A percentile compares a stretch with the other conserved stretches of the same genome.
These are phyloP conservation scores for Wickerhamomyces sp. DNA, from an alignment of 1,139 yeast genomes.

Conservation along the genomic window DNA sequence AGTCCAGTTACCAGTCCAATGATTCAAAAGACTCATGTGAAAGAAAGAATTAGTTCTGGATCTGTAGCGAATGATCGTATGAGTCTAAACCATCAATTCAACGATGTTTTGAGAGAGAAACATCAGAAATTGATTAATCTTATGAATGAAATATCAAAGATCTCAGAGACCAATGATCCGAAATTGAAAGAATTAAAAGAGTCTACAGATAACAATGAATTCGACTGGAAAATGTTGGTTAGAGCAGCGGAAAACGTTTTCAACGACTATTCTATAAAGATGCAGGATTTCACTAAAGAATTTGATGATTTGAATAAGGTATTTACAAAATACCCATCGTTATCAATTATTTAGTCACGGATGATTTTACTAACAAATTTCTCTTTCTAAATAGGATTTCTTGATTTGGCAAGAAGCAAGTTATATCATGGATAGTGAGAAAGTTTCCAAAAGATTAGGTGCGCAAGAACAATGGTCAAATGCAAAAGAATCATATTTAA, in stretches of 20 bases:
- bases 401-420: constrained; percentile 25
- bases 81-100: constrained; percentile 2
- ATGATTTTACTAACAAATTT: too few species aligned
- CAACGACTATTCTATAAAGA: constrained; percentile 18
- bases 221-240: constrained; percentile 22
- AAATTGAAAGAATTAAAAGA: constrained; percentile 1
- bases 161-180: constrained; percentile 1
- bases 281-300: constrained; percentile 19
- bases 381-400: constrained; percentile 12
- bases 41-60: not conserved
- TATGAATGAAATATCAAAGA: constrained; percentile 5
- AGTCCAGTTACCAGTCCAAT: constrained; percentile 10
- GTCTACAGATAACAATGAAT: not conserved
- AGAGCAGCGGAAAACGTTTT: constrained; percentile 20
- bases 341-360: too few species aligned
- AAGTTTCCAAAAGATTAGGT: constrained; percentile 22
- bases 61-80: not conserved
- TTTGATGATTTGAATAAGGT: constrained; percentile 22
- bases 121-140: constrained; percentile 6
- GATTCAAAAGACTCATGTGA: not conserved
- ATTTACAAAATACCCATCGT: constrained; percentile 4
- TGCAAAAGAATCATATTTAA: constrained; percentile 20
- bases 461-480: constrained; percentile 23
- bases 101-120: constrained; percentile 1
- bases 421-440: constrained; percentile 23